Base-by-base conservation (phyloP, 768 basidiomycete species). In the Rhizopogon vesiculosus region DNA sequence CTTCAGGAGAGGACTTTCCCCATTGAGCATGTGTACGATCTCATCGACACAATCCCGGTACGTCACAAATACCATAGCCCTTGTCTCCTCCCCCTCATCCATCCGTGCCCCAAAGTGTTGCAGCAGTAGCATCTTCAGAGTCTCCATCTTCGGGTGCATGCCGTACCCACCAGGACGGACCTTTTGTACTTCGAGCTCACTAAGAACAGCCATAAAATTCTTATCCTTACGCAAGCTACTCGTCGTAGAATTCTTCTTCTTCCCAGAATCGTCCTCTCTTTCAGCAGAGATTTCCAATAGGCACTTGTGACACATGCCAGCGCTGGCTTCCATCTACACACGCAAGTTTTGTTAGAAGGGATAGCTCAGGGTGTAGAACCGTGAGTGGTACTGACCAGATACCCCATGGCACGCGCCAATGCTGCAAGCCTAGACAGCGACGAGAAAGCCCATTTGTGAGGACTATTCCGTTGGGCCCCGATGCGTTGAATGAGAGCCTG, bases 51-150 rank as follows among this genome's bases (percentile, higher is more conserved):
- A 91, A 52, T 90, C 85, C 55, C 97, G 78, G 68, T 83, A 95
- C n/a, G 89, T 87, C 51, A 89, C 88, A 66, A 98, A 99, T 16
- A 99, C 91, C 89, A 98, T 99, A 18, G 87, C 91, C 58, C 86
- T 80, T 2, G 92, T 92, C 45, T 63, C 68, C 28, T 62, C 66
- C 46, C 72, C 73, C 55, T 81, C 73, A 3, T 78, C 81, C 35
- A 67, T 61, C 48, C 56, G 55, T 51, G 60, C 60, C 33, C 69
- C 69, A 65, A 98, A 97, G 69, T 97, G 89, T 43, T 91, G 82
- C 16, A 95, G 70, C 6, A 93, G 74, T 29, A 98, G 74, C 3
- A 76, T 74, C 55, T 85, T 85, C 10, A 96, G 78, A 56, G 79
- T 86, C 45, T 93, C 92, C 84, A 98, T 88, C 75, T 99, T 99